A percentile compares a stretch with the other conserved stretches of the same genome.
phyloP scores from a whole-genome alignment of 352 stramenopile species.

The Phytophthora idaei region DNA sequence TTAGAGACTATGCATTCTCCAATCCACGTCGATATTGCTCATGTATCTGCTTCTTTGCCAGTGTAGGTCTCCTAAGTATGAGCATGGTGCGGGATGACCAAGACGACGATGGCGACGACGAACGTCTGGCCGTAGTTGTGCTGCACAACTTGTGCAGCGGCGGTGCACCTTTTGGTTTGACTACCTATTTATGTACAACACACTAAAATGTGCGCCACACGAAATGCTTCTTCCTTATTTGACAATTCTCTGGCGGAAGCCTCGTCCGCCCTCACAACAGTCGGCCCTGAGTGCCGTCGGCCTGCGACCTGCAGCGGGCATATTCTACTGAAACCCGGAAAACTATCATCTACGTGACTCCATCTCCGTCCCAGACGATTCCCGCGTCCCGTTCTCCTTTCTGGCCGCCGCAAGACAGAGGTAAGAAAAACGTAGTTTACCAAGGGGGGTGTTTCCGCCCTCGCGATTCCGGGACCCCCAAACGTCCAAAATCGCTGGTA shows the following conservation, averaged over 20 bases:
- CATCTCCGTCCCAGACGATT: conserved; percentile 23
- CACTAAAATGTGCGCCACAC: conserved; percentile 20
- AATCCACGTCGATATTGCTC: not conserved
- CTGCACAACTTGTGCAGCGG: not conserved
- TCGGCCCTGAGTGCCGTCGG: conserved; percentile 25
- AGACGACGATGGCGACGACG: not conserved
- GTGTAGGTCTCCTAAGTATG: not conserved
- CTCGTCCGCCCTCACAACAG: conserved; percentile 32
- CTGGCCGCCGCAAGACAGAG: conserved; percentile 36
- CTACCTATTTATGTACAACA: conserved; percentile 5
- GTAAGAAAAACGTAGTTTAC: conserved; percentile 53
- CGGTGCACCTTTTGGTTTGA: not conserved
- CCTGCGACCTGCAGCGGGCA: conserved; percentile 16
- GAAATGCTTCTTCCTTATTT: conserved; percentile 19
- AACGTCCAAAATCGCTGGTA: not conserved
- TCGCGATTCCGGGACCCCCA: not conserved
- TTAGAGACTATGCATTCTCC: too few species aligned
- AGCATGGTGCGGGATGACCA: not conserved
- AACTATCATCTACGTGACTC: conserved; percentile 38
- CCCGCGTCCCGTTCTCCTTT: conserved; percentile 16
- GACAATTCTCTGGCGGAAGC: conserved; percentile 29
- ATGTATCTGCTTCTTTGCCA: not conserved
- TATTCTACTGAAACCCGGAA: conserved; percentile 24
- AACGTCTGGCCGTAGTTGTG: not conserved
- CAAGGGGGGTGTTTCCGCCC: conserved; percentile 13